These are phyloP conservation scores for Penicillium italicum DNA, from an alignment of 2,329 filamentous ascomycete genomes.

Conservation along the genomic window DNA sequence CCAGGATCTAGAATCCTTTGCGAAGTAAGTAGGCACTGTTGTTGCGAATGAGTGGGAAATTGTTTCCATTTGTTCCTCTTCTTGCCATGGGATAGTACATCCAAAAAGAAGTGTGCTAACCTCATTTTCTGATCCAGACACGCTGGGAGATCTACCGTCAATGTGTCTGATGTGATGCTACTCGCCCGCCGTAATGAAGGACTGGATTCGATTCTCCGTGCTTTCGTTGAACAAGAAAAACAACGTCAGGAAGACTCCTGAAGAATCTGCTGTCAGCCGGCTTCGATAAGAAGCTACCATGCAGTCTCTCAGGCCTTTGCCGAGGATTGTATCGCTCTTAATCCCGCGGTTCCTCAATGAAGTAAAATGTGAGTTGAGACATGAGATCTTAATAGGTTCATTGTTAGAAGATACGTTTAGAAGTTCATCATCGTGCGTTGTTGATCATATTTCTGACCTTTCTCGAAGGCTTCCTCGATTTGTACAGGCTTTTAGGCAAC, in stretches of 20 bases:
- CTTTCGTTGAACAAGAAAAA: slow-evolving; percentile 33
- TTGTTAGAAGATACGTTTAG: not conserved
- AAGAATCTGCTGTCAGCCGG: not conserved
- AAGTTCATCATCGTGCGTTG: not conserved
- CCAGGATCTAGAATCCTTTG: slow-evolving; percentile 62
- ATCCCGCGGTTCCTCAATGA: not conserved
- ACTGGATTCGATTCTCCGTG: slow-evolving; percentile 66
- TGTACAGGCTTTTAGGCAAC: not conserved
- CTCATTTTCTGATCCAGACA: slow-evolving; percentile 57
- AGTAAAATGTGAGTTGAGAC: not conserved
- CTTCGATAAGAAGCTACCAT: not conserved
- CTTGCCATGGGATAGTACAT: not conserved
- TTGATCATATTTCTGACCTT: not conserved
- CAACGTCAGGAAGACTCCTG: slow-evolving; percentile 25
- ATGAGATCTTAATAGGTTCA: not conserved
- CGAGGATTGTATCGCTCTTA: not conserved
- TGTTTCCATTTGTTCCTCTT: not conserved
- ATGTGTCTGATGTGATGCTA: slow-evolving; percentile 81
- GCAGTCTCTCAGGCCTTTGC: not conserved
- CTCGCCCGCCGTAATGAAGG: slow-evolving; percentile 84
- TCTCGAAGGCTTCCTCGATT: not conserved
- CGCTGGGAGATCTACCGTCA: slow-evolving; percentile 74
- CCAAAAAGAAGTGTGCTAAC: slow-evolving; percentile 9
- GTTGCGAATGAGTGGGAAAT: not conserved
- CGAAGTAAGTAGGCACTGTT: slow-evolving; percentile 42